phyloP scores from a whole-genome alignment of 441 rosid genomes.

The Gossypium trilobum region DNA sequence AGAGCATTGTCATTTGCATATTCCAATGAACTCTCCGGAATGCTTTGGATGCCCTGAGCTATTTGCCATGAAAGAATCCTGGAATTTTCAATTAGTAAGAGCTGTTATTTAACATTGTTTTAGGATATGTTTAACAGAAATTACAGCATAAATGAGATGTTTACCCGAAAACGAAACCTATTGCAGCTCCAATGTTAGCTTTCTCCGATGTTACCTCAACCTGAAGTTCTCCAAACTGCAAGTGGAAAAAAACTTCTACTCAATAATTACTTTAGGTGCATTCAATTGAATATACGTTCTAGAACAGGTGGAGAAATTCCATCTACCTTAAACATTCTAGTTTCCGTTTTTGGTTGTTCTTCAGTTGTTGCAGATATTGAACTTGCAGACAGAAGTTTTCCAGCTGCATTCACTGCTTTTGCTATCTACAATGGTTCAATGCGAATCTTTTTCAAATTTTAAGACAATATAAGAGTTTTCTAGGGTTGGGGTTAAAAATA shows the following conservation, averaged over 20 bases:
- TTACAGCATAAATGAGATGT: conserved; percentile 12
- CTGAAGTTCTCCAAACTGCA: conserved; percentile 90
- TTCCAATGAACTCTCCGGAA: conserved; percentile 72
- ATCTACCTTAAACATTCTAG: conserved; percentile 64
- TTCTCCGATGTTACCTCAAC: conserved; percentile 61
- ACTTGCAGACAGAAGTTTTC: conserved; percentile 48
- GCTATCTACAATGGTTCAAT: conserved; percentile 53
- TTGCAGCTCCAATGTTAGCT: conserved; percentile 67
- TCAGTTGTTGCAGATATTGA: conserved; percentile 27
- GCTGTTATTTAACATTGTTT: neutral
- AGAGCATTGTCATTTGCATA: conserved; percentile 88
- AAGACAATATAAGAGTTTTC: neutral
- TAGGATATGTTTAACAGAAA: neutral
- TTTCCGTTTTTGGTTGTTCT: conserved; percentile 36
- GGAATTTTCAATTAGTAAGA: conserved; percentile 16
- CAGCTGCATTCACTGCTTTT: conserved; percentile 58
- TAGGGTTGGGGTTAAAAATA: neutral
- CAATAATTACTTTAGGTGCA: neutral
- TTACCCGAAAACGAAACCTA: conserved; percentile 69
- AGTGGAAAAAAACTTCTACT: conserved; percentile 11
- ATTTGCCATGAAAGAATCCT: conserved; percentile 80
- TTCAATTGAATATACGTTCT: neutral
- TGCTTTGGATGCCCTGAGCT: conserved; percentile 62
- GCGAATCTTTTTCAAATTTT: neutral
- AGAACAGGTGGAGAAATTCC: conserved; percentile 3